Conservation (phyloP, 1,284 basidiomycete genomes). For the Ganoderma sinense region DNA sequence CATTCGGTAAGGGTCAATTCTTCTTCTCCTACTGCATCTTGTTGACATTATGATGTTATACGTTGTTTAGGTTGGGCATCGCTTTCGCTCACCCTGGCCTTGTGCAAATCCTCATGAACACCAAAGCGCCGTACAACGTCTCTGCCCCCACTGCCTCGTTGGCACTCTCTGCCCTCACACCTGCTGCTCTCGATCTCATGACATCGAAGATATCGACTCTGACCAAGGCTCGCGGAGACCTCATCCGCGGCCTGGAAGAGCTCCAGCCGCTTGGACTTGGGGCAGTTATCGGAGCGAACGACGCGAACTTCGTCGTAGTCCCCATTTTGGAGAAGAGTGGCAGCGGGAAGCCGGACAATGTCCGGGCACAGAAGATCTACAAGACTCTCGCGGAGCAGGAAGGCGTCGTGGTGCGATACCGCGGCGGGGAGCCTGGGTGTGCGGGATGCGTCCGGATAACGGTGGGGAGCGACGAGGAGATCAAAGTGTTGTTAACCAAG, state of each 20-base stretch:
- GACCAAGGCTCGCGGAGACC: slow-evolving; percentile 60
- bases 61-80: slow-evolving; percentile 77
- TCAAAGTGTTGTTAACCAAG: slow-evolving; percentile 58
- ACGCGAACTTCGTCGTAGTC: slow-evolving; percentile 93
- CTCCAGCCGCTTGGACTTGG: slow-evolving; percentile 71
- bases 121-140: slow-evolving; percentile 98
- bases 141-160: slow-evolving; percentile 90
- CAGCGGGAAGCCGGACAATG: slow-evolving; percentile 67
- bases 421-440: slow-evolving; percentile 90
- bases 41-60: background rate
- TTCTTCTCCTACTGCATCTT: background rate
- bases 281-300: slow-evolving; percentile 77
- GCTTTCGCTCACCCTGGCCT: slow-evolving; percentile 90
- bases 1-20: slow-evolving; percentile 70
- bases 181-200: slow-evolving; percentile 72
- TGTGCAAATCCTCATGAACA: slow-evolving; percentile 93
- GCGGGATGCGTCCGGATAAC: slow-evolving; percentile 91
- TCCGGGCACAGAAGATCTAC: slow-evolving; percentile 77
- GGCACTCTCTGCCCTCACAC: slow-evolving; percentile 77
- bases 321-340: slow-evolving; percentile 70
- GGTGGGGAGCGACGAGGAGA: slow-evolving; percentile 88
- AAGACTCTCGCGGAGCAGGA: slow-evolving; percentile 86
- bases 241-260: slow-evolving; percentile 58
- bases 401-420: slow-evolving; percentile 91
- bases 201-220: slow-evolving; percentile 70